Evolutionary conservation across 805 yeast genomes (phyloP).

Genomic region (Pichia phayaonensis): DNA sequence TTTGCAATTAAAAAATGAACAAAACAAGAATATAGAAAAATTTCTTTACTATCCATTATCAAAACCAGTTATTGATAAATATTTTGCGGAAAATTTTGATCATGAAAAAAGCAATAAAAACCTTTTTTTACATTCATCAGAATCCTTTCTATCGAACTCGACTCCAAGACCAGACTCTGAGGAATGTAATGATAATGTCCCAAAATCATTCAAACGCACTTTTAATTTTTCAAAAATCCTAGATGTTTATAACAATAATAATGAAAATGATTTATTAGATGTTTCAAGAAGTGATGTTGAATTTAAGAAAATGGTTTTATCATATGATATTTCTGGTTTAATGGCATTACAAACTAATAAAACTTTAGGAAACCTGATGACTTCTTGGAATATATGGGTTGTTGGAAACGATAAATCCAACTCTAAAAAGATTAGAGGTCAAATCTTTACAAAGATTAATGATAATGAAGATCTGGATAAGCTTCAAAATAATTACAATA

Average conservation of each 20-base stretch:
- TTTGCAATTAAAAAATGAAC: neutral
- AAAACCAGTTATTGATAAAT: neutral
- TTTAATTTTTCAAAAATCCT: neutral
- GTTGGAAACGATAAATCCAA: neutral
- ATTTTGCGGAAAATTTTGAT: neutral
- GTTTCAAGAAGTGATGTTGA: neutral
- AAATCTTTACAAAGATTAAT: neutral
- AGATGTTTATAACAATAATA: neutral
- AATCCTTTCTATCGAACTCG: neutral
- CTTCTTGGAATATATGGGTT: neutral
- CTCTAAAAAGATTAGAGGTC: neutral
- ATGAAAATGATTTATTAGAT: neutral
- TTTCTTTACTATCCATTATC: conserved; percentile 1
- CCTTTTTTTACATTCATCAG: neutral
- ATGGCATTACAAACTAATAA: neutral
- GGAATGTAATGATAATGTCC: neutral
- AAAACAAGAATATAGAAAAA: conserved; percentile 2
- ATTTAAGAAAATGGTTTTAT: too few species aligned
- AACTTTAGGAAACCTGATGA: neutral
- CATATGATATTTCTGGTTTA: neutral
- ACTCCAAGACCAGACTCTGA: too few species aligned
- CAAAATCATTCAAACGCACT: neutral
- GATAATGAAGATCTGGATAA: neutral
- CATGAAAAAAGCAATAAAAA: neutral
- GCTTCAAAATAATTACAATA: neutral